Evolutionary conservation across 352 stramenopile genomes (phyloP), one percentile per base, ranked within the genome.

Genomic region (Phytophthora lateralis): DNA sequence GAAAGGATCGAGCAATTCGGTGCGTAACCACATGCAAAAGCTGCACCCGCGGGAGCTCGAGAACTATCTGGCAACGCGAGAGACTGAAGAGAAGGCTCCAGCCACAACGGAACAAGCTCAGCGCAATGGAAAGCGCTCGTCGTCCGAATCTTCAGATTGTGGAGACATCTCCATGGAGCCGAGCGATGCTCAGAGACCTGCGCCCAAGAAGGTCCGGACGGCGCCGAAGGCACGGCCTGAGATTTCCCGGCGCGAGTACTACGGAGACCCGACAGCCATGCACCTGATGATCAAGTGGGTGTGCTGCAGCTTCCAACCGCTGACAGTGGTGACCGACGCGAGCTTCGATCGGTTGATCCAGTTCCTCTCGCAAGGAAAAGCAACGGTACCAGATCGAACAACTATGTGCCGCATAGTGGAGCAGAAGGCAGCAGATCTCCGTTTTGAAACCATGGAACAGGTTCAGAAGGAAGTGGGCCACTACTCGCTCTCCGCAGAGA

Each of bases 21-120:
- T 64, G 44, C 74, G 30, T 14, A 60, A 45, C 9, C 54, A 61
- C 24, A 54, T 61, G 54, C 20, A 26, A 29, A 39, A 14, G 6
- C 29, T 24, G 2, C 54, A 61, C 24, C 43, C 54, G 1, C 32
- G 20, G 12, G 54, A 61, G n/a, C 18, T 61, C n/a, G 26, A 8
- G 17, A 14, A 14, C 3, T 61, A 47, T 10, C 1, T 6, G 8
- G 27, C 6, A 30, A 17, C 20, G 32, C 15, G 7, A 18, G n/a
- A 45, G 5, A 17, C 26, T 5, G 43, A 47, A 17, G 53, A 18
- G 4, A 18, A 46, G 29, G n/a, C 14, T 2, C 10, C 17, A 21
- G 42, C 29, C 3, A 24, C 15, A 12, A 53, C 27, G 8, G 27
- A 6, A 11, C 27, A 11, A 6, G 6, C 6, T 11, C 27, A 32